Evolutionary conservation across 345 rosid species (phyloP).

Genomic region (Arabis alpina): DNA sequence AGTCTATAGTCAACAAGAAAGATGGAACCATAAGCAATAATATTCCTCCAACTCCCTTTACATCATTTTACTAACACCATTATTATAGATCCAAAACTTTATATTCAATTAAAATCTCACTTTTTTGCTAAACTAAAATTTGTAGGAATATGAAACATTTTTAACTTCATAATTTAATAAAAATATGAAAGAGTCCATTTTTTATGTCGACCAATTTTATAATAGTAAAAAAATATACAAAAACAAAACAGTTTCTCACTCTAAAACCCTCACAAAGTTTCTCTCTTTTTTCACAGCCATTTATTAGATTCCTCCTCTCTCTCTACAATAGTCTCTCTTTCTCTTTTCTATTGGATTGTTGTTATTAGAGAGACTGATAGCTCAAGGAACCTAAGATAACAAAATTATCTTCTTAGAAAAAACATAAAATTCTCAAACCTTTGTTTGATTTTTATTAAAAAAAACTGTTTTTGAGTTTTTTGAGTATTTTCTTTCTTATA

Average conservation of each 20-base stretch:
- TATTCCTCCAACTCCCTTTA: conserved; percentile 37
- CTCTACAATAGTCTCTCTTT: conserved; percentile 40
- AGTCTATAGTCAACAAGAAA: conserved; percentile 55
- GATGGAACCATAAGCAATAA: conserved; percentile 43
- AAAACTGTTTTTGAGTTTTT: conserved; percentile 14
- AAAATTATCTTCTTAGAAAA: conserved; percentile 13
- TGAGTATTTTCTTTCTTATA: conserved; percentile 29
- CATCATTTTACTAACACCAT: conserved; percentile 27
- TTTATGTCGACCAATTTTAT: conserved; percentile 19
- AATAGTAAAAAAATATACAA: conserved; percentile 5
- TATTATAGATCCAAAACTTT: conserved; percentile 7
- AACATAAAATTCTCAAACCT: conserved; percentile 27
- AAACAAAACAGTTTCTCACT: conserved; percentile 40
- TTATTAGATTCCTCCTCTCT: conserved; percentile 76
- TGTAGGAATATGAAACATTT: conserved; percentile 2
- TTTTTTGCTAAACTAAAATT: not conserved
- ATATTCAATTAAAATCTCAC: not conserved
- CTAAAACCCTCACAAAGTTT: conserved; percentile 32
- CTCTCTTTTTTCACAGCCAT: conserved; percentile 54
- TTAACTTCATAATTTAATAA: not conserved
- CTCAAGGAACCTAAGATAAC: conserved; percentile 44
- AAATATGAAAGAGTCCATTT: conserved; percentile 19
- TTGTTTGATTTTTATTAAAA: conserved; percentile 25
- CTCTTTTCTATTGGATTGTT: conserved; percentile 62
- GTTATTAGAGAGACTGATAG: conserved; percentile 48